These are phyloP conservation scores for Eruca vesicaria DNA, from an alignment of 441 rosid genomes.

Conservation along the genomic window DNA sequence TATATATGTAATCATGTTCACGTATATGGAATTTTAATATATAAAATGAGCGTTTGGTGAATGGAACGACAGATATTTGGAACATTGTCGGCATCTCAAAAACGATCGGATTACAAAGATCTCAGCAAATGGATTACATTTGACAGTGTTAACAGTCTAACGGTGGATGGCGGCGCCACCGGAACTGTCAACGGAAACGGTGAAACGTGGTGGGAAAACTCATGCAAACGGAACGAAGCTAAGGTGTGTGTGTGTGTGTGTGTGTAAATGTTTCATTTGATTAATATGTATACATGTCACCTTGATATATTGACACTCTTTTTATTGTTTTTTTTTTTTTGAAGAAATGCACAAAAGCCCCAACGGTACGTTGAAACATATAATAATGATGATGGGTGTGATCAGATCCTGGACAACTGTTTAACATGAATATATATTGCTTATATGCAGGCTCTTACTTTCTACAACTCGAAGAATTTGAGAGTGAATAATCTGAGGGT, in stretches of 20 bases:
- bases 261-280: neutral
- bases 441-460: conserved; percentile 57
- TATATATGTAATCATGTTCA: neutral
- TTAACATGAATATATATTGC: neutral
- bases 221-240: conserved; percentile 64
- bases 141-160: conserved; percentile 40
- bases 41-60: neutral
- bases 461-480: conserved; percentile 48
- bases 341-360: conserved; percentile 74
- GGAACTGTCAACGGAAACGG: conserved; percentile 78
- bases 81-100: conserved; percentile 53
- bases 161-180: conserved; percentile 61
- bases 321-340: neutral
- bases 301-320: neutral
- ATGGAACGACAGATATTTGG: conserved; percentile 54
- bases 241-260: conserved; percentile 7
- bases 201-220: conserved; percentile 73
- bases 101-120: conserved; percentile 52
- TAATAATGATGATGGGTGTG: neutral
- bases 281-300: neutral
- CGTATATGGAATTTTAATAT: neutral
- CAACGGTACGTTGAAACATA: conserved; percentile 53
- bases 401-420: neutral
- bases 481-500: conserved; percentile 45
- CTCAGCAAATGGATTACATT: conserved; percentile 58